These are phyloP conservation scores for Jatropha curcas DNA, from an alignment of 345 rosid species.

Conservation along the genomic window DNA sequence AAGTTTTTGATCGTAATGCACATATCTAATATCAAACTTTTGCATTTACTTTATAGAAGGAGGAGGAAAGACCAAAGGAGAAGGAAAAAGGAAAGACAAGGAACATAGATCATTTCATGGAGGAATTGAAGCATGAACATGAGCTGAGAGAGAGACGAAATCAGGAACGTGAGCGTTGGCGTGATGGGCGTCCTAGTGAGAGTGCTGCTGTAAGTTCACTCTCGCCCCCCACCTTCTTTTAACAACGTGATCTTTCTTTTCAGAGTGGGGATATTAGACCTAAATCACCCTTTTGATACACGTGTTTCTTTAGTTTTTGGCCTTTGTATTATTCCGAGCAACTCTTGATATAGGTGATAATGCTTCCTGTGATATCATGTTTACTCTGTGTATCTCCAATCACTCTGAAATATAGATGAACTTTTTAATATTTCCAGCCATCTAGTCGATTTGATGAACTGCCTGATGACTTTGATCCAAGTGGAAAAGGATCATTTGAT, in stretches of 20 bases:
- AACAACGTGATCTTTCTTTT: not conserved
- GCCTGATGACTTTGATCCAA: slow-evolving; percentile 97
- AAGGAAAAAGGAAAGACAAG: slow-evolving; percentile 86
- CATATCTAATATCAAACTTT: not conserved
- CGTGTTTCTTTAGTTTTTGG: not conserved
- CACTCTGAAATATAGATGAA: slow-evolving; percentile 1
- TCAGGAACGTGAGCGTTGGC: slow-evolving; percentile 80
- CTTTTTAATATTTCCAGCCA: slow-evolving; percentile 50
- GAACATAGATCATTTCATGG: slow-evolving; percentile 96
- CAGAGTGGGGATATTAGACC: not conserved
- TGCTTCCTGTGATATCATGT: not conserved
- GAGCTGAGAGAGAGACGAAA: slow-evolving; percentile 95
- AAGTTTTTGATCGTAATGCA: slow-evolving; percentile 16
- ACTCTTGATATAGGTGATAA: not conserved
- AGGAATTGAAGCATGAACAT: slow-evolving; percentile 97
- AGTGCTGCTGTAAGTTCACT: slow-evolving; percentile 58
- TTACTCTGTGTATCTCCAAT: not conserved
- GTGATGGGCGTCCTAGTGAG: slow-evolving; percentile 69
- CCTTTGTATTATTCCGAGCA: not conserved
- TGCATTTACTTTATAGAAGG: slow-evolving; percentile 52
- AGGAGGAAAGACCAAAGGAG: slow-evolving; percentile 75
- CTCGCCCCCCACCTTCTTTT: not conserved
- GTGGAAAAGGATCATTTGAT: slow-evolving; percentile 98
- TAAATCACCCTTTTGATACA: not conserved
- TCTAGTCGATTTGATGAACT: slow-evolving; percentile 96